Percentiles rank a stretch among this genome's conserved stretches.
Evolutionary conservation across 306 rosid genomes (phyloP).

Genomic region (Trifolium fragiferum): DNA sequence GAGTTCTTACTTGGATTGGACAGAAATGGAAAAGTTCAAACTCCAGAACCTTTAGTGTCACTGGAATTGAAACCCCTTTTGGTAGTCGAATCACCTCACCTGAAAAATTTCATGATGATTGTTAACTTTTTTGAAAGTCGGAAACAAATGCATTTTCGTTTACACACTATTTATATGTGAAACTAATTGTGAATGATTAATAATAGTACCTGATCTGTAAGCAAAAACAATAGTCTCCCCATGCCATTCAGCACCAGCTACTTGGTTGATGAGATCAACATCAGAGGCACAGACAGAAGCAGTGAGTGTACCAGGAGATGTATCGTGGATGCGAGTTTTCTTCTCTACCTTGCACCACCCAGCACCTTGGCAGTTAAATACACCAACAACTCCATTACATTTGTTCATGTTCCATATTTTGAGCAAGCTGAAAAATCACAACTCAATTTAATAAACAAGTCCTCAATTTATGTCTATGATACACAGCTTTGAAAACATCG

Average conservation of each 20-base stretch:
- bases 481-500: neutral
- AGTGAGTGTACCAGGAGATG: conserved; percentile 77
- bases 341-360: conserved; percentile 93
- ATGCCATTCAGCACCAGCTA: conserved; percentile 74
- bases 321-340: conserved; percentile 80
- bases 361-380: conserved; percentile 98
- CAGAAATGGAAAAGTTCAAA: conserved; percentile 88
- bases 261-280: conserved; percentile 67
- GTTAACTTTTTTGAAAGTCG: neutral
- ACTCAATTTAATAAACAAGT: conserved; percentile 5
- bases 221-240: conserved; percentile 74
- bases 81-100: conserved; percentile 82
- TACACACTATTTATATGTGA: neutral
- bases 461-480: conserved; percentile 11
- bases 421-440: conserved; percentile 73
- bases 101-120: conserved; percentile 35
- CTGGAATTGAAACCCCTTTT: conserved; percentile 78
- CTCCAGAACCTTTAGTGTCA: conserved; percentile 77
- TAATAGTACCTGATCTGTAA: conserved; percentile 65
- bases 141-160: neutral
- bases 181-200: conserved; percentile 50
- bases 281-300: conserved; percentile 67
- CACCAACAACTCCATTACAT: conserved; percentile 91
- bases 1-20: conserved; percentile 66
- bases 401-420: conserved; percentile 95